These are phyloP conservation scores for Dothistroma septosporum DNA, from an alignment of 2,329 filamentous ascomycete genomes.

Conservation along the genomic window DNA sequence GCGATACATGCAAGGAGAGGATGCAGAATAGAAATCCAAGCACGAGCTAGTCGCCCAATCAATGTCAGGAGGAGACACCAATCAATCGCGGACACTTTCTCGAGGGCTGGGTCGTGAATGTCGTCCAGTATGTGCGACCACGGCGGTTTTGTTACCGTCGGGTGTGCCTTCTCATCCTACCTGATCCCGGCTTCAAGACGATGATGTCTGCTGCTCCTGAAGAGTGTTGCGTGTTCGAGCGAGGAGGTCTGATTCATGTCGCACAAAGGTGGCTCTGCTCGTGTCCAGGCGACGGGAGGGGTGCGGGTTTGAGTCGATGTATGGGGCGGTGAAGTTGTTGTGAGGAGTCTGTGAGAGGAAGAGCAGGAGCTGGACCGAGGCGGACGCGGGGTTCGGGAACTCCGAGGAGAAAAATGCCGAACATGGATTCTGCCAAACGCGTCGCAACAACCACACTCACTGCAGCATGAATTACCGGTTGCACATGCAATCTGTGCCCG, in stretches of 20 bases:
- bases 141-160: background rate
- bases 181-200: background rate
- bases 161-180: background rate
- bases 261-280: background rate
- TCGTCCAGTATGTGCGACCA: background rate
- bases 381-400: too few relatives aligned
- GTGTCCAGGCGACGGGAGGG: too few relatives aligned
- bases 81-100: background rate
- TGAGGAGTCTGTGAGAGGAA: too few relatives aligned
- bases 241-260: background rate
- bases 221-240: background rate
- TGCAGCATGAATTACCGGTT: too few relatives aligned
- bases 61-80: background rate
- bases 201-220: background rate
- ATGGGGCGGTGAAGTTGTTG: too few relatives aligned
- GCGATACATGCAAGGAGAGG: background rate
- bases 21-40: background rate
- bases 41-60: background rate
- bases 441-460: too few relatives aligned
- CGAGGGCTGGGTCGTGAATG: background rate
- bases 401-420: too few relatives aligned
- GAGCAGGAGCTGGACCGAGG: too few relatives aligned
- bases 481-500: too few relatives aligned
- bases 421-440: too few relatives aligned
- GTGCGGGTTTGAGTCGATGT: too few relatives aligned